Base-by-base conservation (phyloP, 202 grass and related monocot species). In the Zizania palustris region DNA sequence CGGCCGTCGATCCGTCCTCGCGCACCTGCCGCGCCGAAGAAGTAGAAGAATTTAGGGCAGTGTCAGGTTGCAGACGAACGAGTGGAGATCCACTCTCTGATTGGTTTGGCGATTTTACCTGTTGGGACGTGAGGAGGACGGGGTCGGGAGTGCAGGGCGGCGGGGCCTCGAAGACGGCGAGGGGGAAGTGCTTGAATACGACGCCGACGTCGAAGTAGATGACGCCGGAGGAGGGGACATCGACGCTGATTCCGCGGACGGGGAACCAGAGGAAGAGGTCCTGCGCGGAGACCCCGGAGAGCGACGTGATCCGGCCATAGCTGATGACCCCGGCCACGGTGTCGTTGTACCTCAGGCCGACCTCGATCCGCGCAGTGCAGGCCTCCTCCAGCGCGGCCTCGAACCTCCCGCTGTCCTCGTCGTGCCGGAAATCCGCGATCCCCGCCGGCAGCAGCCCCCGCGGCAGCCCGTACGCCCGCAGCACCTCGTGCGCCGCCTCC, bases 191-290 rank as follows among this genome's bases (percentile, higher is more conserved):
- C 76, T 95, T 95, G 64, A 80, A 82, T 0, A 95, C 92, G 3
- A 90, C 91, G 18, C 91, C 88, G n/a, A 93, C 88, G 33, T 93
- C 88, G 85, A 93, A 93, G 83, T 71, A 82, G 74, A 95, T 91
- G 69, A 89, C 58, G 5, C 92, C 90, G 2, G 93, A 73, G 40
- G 79, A 88, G 0, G 83, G 77, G 36, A 85, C 55, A 58, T 93
- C 93, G 69, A 88, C 83, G 16, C 75, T 65, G 86, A 92, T 85
- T 46, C 75, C 79, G 22, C 63, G 65, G 51, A 92, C 86, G 57
- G 66, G 78, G 80, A 88, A 89, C 84, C 80, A 92, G 1, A 96
- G 68, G 76, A 92, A 91, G 12, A 92, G 65, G 42, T 92, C 86
- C 48, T 85, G 63, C 0, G 86, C 86, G 39, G 57, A 55, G 13